A percentile compares a stretch with the other conserved stretches of the same genome.
Evolutionary conservation across 1,284 basidiomycete species (phyloP).

Genomic region (Trichosporon sp.): DNA sequence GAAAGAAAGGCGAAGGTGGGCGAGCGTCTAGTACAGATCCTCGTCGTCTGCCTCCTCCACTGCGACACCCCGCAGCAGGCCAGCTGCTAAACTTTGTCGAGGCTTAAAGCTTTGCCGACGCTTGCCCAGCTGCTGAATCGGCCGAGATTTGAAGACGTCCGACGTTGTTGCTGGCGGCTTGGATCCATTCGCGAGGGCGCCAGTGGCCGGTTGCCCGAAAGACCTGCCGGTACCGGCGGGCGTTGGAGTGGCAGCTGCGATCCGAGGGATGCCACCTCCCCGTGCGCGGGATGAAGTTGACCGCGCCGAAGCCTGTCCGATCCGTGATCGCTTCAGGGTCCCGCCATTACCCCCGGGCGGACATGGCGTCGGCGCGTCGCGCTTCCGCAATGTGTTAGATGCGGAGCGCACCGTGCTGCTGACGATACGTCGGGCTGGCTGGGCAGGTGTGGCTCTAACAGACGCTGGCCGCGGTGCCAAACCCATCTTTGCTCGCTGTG

Average conservation of each 20-base stretch:
- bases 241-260: constrained; percentile 4
- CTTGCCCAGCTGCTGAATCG: background rate
- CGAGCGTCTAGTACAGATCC: constrained; percentile 17
- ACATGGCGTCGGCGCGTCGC: constrained; percentile 37
- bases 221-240: constrained; percentile 1
- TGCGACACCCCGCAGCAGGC: constrained; percentile 7
- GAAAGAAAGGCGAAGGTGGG: background rate
- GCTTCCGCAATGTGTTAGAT: constrained; percentile 20
- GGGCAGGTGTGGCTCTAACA: constrained; percentile 18
- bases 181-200: constrained; percentile 5
- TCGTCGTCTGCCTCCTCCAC: constrained; percentile 19
- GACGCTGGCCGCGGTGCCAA: constrained; percentile 22
- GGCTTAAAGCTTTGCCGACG: constrained; percentile 59
- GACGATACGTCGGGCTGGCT: background rate
- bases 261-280: constrained; percentile 3
- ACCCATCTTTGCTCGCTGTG: constrained; percentile 26
- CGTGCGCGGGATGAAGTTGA: background rate
- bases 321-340: constrained; percentile 16
- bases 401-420: background rate
- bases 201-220: constrained; percentile 12
- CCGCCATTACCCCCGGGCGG: background rate
- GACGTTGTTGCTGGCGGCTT: background rate
- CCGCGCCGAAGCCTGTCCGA: background rate
- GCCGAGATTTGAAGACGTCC: background rate
- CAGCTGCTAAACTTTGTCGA: constrained; percentile 18